A percentile compares a stretch with the other conserved stretches of the same genome.
Evolutionary conservation across 2,329 filamentous ascomycete genomes (phyloP).

Genomic region (Microsporum ferrugineum): DNA sequence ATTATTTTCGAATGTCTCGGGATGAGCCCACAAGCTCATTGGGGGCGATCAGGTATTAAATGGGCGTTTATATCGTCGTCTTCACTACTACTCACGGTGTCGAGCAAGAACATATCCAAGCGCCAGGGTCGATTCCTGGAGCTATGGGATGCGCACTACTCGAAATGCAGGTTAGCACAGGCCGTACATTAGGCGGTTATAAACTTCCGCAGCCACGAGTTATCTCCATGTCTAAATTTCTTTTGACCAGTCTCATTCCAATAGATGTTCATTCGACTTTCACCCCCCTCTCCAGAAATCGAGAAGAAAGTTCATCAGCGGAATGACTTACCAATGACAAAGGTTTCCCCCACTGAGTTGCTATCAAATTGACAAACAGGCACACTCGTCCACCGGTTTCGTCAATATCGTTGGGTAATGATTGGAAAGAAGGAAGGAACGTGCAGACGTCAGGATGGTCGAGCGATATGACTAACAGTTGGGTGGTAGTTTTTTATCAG

Average conservation of each 20-base stretch:
- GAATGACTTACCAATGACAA: constrained; percentile 1
- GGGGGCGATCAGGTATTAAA: constrained; percentile 6
- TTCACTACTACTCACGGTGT: constrained; percentile 10
- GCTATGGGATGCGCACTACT: background rate
- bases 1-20: constrained; percentile 6
- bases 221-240: background rate
- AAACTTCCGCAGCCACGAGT: background rate
- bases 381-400: background rate
- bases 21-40: constrained; percentile 9
- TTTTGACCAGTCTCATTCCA: background rate
- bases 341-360: background rate
- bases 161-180: background rate
- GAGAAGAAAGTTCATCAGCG: background rate
- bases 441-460: background rate
- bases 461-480: background rate
- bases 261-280: background rate
- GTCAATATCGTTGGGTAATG: background rate
- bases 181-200: background rate
- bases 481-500: background rate
- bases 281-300: background rate
- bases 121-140: background rate
- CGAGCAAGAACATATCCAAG: constrained; percentile 13
- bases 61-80: constrained; percentile 10
- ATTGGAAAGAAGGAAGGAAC: background rate
- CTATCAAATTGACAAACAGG: background rate